phyloP scores from a whole-genome alignment of 2,329 filamentous ascomycete genomes.

The Stachybotrys chartarum region DNA sequence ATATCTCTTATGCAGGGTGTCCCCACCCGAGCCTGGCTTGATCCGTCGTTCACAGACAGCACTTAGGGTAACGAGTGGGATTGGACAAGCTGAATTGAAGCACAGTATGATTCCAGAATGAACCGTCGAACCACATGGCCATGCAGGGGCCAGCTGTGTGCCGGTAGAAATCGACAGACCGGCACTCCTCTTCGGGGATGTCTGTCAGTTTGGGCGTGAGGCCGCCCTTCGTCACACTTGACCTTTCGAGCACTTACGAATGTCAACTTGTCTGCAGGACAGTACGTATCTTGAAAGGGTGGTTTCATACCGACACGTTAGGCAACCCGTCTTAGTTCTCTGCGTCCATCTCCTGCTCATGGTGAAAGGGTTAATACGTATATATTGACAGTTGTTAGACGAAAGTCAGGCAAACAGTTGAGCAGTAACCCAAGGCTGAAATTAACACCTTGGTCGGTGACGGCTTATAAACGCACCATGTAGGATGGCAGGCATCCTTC shows the following conservation, averaged over 20 bases:
- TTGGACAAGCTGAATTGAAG: slow-evolving; percentile 28
- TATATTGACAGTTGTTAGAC: too few relatives aligned
- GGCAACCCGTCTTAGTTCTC: slow-evolving; percentile 40
- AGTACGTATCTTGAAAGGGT: neutral
- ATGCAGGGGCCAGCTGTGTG: slow-evolving; percentile 26
- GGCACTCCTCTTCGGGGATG: slow-evolving; percentile 17
- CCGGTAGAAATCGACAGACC: slow-evolving; percentile 30
- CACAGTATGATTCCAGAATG: slow-evolving; percentile 34
- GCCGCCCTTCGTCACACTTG: slow-evolving; percentile 50
- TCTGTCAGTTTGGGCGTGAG: slow-evolving; percentile 18
- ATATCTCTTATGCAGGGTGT: too few relatives aligned
- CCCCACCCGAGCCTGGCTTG: too few relatives aligned
- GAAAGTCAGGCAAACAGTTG: too few relatives aligned
- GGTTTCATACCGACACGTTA: slow-evolving; percentile 44
- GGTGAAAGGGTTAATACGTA: neutral
- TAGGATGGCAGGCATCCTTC: too few relatives aligned
- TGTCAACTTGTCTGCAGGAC: neutral
- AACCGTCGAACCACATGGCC: slow-evolving; percentile 25
- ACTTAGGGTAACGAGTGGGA: slow-evolving; percentile 31
- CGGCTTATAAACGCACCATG: too few relatives aligned
- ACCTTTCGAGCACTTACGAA: slow-evolving; percentile 30
- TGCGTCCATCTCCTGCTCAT: slow-evolving; percentile 8
- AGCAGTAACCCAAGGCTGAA: too few relatives aligned
- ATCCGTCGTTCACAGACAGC: slow-evolving; percentile 18
- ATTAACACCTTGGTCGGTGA: too few relatives aligned